Conservation (phyloP, 176 grass and related monocot genomes). For the Oryza nivara region DNA sequence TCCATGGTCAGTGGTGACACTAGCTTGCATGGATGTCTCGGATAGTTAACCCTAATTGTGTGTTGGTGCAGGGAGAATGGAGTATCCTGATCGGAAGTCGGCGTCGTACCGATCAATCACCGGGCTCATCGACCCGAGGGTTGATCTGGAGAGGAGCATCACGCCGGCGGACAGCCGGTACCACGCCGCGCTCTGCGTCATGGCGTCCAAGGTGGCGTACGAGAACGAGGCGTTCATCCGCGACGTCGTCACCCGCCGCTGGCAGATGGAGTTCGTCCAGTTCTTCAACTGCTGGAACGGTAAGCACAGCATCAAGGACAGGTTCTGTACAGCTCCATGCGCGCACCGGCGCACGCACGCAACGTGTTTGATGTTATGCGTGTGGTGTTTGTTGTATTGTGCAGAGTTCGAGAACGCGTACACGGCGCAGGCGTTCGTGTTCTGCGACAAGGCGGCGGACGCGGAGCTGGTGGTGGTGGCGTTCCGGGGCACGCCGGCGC, state of each 20-base stretch:
- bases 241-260: slow-evolving; percentile 40
- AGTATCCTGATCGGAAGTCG: slow-evolving; percentile 46
- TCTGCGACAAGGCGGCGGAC: slow-evolving; percentile 49
- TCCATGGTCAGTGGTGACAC: slow-evolving; percentile 32
- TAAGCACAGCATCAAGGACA: slow-evolving; percentile 1
- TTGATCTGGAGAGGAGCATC: slow-evolving; percentile 49
- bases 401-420: slow-evolving; percentile 53
- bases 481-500: slow-evolving; percentile 57
- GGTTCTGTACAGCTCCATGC: too few species aligned
- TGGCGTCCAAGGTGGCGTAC: slow-evolving; percentile 72
- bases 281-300: slow-evolving; percentile 74
- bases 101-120: slow-evolving; percentile 47
- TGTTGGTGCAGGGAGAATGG: slow-evolving; percentile 27
- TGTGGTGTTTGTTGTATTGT: background rate
- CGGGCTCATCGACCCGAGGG: slow-evolving; percentile 49
- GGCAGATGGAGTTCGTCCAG: slow-evolving; percentile 67
- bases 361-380: background rate
- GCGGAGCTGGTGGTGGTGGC: slow-evolving; percentile 64
- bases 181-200: slow-evolving; percentile 55
- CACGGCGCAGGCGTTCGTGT: slow-evolving; percentile 53
- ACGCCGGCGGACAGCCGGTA: slow-evolving; percentile 39
- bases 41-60: background rate
- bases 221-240: slow-evolving; percentile 63
- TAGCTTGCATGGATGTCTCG: background rate
- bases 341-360: too few species aligned